phyloP scores from a whole-genome alignment of 1,284 basidiomycete genomes.

The Cryptococcus neoformans region DNA sequence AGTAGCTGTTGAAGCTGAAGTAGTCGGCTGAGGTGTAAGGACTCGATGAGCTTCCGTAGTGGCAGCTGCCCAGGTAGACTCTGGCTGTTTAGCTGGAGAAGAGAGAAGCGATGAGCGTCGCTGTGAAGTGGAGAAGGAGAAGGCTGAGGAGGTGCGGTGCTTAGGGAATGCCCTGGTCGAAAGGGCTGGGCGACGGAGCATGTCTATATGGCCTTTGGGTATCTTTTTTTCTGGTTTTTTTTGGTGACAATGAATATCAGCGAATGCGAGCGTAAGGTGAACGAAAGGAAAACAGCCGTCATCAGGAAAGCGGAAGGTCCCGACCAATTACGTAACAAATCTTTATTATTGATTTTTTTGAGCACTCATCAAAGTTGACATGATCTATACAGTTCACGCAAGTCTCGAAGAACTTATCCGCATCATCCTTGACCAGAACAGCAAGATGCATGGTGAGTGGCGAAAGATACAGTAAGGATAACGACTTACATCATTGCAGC shows the following conservation, averaged over 20 bases:
- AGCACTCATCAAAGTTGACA: no score
- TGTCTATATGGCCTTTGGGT: background rate
- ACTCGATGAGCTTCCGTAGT: slow-evolving; percentile 44
- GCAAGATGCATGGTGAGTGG: slow-evolving; percentile 3
- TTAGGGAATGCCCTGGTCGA: background rate
- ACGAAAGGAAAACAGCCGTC: no score
- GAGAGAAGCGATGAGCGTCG: background rate
- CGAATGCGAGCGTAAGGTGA: background rate
- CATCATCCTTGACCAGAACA: no score
- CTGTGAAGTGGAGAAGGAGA: slow-evolving; percentile 5
- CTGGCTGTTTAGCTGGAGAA: slow-evolving; percentile 2
- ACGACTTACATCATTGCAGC: background rate
- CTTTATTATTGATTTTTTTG: no score
- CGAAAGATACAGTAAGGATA: background rate
- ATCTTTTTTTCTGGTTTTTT: background rate
- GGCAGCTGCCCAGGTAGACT: slow-evolving; percentile 42
- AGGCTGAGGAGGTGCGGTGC: background rate
- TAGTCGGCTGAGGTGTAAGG: slow-evolving; percentile 25
- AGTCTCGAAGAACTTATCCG: no score
- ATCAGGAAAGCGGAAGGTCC: no score
- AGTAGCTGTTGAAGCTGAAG: slow-evolving; percentile 9
- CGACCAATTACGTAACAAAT: no score
- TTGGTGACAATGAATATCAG: background rate
- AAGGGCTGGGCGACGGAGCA: background rate
- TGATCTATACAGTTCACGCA: no score